A percentile compares a stretch with the other conserved stretches of the same genome.
phyloP scores from a whole-genome alignment of 176 grass and related monocot species.

The Ampelocalamus luodianensis region DNA sequence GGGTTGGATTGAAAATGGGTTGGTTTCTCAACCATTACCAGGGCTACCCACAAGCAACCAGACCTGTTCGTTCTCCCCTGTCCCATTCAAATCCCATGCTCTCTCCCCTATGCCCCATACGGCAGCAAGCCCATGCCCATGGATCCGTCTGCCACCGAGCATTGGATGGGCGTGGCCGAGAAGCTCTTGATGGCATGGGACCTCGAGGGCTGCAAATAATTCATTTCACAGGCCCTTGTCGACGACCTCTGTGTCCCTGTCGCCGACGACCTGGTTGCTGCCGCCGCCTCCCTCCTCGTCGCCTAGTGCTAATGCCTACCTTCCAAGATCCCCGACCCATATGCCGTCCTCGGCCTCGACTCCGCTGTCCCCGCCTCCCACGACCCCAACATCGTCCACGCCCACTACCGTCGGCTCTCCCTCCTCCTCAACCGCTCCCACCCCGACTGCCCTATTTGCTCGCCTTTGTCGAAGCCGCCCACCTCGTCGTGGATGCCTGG shows the following conservation, averaged over 20 bases:
- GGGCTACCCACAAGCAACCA: background rate
- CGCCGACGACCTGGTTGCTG: conserved; percentile 57
- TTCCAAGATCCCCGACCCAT: conserved; percentile 30
- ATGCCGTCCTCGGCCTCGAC: no score
- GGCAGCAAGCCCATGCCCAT: conserved; percentile 29
- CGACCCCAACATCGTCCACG: conserved; percentile 34
- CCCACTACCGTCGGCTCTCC: conserved; percentile 57
- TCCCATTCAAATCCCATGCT: conserved; percentile 16
- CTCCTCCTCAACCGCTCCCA: conserved; percentile 50
- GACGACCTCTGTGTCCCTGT: conserved; percentile 51
- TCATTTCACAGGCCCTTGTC: conserved; percentile 56
- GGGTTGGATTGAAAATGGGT: no score
- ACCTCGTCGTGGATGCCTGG: conserved; percentile 53
- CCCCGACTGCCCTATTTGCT: conserved; percentile 17
- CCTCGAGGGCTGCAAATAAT: conserved; percentile 62
- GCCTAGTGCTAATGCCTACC: conserved; percentile 31
- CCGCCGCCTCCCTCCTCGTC: conserved; percentile 56
- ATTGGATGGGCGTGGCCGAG: conserved; percentile 57
- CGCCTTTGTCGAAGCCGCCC: conserved; percentile 49
- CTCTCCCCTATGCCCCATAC: background rate
- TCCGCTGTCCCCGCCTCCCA: conserved; percentile 38
- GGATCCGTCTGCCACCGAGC: conserved; percentile 43
- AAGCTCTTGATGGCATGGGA: conserved; percentile 57
- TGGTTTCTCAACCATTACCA: no score
- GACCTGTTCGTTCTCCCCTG: background rate